Evolutionary conservation across 2,329 filamentous ascomycete genomes (phyloP).

Genomic region (Mycosphaerella sp.): DNA sequence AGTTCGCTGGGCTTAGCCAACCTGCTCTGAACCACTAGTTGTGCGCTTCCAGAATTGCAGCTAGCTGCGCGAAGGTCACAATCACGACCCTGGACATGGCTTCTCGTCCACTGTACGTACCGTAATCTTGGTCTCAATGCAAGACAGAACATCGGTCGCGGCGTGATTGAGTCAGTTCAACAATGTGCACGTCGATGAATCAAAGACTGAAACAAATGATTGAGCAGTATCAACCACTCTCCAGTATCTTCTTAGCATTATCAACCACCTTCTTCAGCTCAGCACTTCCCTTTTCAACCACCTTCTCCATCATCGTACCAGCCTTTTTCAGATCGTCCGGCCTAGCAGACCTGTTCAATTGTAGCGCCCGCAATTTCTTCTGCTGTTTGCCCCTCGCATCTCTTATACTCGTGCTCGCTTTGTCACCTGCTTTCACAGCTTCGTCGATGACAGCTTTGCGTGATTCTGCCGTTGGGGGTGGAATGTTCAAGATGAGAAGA

Average conservation of each 20-base stretch:
- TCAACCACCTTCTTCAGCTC: slow-evolving; percentile 48
- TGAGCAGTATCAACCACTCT: slow-evolving; percentile 25
- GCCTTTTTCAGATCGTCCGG: slow-evolving; percentile 48
- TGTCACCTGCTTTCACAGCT: slow-evolving; percentile 40
- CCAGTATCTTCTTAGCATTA: slow-evolving; percentile 44
- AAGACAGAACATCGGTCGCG: no score
- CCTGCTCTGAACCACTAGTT: no score
- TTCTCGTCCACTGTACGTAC: no score
- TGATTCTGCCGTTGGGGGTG: slow-evolving; percentile 54
- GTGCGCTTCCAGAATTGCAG: no score
- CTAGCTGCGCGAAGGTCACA: no score
- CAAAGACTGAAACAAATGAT: background rate
- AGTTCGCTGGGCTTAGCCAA: no score
- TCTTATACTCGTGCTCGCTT: slow-evolving; percentile 38
- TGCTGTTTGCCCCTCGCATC: slow-evolving; percentile 44
- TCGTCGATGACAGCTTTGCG: slow-evolving; percentile 29
- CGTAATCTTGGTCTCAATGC: no score
- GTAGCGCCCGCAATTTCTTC: slow-evolving; percentile 43
- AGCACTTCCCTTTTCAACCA: slow-evolving; percentile 43
- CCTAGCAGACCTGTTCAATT: slow-evolving; percentile 39
- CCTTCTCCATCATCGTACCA: slow-evolving; percentile 45
- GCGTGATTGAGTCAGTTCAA: no score
- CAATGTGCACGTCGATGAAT: no score
- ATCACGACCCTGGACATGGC: no score
- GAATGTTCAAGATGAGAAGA: slow-evolving; percentile 51